These are phyloP conservation scores for Naganishia albida DNA, from an alignment of 1,284 basidiomycete genomes.

Conservation along the genomic window DNA sequence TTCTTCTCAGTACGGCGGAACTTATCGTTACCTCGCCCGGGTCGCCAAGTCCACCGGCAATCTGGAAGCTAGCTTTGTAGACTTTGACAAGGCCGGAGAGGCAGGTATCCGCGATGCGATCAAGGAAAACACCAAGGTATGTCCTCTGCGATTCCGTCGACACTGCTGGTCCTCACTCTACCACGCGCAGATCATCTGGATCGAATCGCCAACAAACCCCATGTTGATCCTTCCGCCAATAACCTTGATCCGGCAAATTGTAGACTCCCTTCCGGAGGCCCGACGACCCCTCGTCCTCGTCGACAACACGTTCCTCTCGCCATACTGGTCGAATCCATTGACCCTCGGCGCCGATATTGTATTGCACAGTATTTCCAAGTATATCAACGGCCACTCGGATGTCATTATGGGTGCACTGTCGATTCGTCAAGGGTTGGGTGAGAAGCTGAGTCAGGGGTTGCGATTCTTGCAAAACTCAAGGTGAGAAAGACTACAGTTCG, in stretches of 20 bases:
- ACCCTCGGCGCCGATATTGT: conserved; percentile 61
- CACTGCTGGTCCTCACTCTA: neutral
- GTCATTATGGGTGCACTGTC: conserved; percentile 83
- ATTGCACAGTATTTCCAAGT: conserved; percentile 71
- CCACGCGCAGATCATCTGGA: conserved; percentile 79
- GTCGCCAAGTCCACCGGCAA: conserved; percentile 74
- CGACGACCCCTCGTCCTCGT: conserved; percentile 71
- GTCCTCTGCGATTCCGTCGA: conserved; percentile 37
- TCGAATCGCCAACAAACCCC: conserved; percentile 94
- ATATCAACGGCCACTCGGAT: conserved; percentile 90
- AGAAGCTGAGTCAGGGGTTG: conserved; percentile 56
- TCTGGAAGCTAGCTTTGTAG: conserved; percentile 78
- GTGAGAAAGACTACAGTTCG: conserved; percentile 34
- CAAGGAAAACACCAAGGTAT: conserved; percentile 75
- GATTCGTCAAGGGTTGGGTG: conserved; percentile 56
- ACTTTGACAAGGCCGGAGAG: conserved; percentile 71
- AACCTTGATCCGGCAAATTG: conserved; percentile 75
- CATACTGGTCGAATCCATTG: conserved; percentile 87
- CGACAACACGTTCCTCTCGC: conserved; percentile 89
- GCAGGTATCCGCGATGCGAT: conserved; percentile 67
- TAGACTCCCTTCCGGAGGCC: conserved; percentile 57
- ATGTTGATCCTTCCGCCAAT: conserved; percentile 64
- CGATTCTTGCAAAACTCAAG: conserved; percentile 87
- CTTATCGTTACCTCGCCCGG: conserved; percentile 76
- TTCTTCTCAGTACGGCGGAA: conserved; percentile 72